These are phyloP conservation scores for Penicillium crustosum DNA, from an alignment of 2,329 filamentous ascomycete species.

Conservation along the genomic window DNA sequence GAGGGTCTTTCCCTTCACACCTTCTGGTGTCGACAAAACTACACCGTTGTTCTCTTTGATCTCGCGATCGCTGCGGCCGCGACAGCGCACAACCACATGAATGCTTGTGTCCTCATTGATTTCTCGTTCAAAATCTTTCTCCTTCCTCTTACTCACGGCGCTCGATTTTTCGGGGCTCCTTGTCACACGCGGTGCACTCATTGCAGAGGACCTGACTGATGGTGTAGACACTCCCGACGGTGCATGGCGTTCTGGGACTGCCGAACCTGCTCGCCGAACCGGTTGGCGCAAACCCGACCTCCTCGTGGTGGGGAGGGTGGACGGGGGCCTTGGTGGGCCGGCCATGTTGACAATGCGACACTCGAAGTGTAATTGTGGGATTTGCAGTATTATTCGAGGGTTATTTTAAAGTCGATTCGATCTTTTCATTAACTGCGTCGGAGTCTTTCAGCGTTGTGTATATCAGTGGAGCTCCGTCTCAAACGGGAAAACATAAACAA, in stretches of 20 bases:
- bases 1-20: conserved; percentile 79
- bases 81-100: conserved; percentile 92
- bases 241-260: conserved; percentile 54
- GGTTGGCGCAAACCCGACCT: conserved; percentile 54
- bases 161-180: conserved; percentile 50
- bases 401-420: neutral
- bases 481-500: conserved; percentile 24
- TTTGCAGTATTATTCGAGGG: neutral
- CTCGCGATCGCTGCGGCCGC: conserved; percentile 89
- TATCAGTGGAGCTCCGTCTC: conserved; percentile 13
- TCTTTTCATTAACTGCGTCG: neutral
- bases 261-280: conserved; percentile 54
- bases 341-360: conserved; percentile 47
- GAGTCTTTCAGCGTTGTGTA: conserved; percentile 3
- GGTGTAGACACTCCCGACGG: conserved; percentile 74
- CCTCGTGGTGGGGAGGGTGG: conserved; percentile 50
- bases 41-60: conserved; percentile 92
- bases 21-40: conserved; percentile 75
- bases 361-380: neutral
- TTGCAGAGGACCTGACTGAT: conserved; percentile 61
- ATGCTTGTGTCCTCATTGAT: conserved; percentile 86
- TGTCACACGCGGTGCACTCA: conserved; percentile 36
- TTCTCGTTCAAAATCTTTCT: conserved; percentile 75
- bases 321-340: conserved; percentile 53
- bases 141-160: conserved; percentile 75